Base-by-base conservation (phyloP, 345 rosid species). In the Pistacia atlantica region DNA sequence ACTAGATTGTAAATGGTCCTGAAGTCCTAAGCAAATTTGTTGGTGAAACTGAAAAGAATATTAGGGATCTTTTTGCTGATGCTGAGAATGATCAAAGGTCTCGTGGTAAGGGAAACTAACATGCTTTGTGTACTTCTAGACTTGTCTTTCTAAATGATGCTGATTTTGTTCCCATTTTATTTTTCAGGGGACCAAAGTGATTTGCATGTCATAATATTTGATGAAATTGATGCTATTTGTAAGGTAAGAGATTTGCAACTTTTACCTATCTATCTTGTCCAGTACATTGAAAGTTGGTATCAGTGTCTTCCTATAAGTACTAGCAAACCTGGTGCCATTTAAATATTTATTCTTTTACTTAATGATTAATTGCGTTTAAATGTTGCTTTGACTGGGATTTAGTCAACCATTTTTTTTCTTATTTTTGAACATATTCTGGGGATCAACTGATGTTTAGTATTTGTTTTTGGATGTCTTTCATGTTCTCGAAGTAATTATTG, bases 221-320 rank as follows among this genome's bases (percentile, higher is more conserved):
- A 97, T 83, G 99, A 97, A 84, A 97, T 97, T 89, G 99, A 97
- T 92, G 98, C 99, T 77, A 94, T 97, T 70, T 97, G 99, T 81
- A 97, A 97, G 99, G 99, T 97, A 89, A 75, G 80, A 55, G 25
- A 55, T 71, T 75, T 38, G 63, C 66, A 71, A 74, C 55, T 73
- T 4, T 37, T 37, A 18, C 57, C 35, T 73, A 49, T 52, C 13
- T 51, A 73, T 54, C 14, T 65, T 16, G 20, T 45, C 60, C 73
- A 28, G 63, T n/a, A 54, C 64, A 25, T 63, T 45, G 20, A 8
- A 45, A 46, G 73, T 54, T 59, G 13, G 31, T 31, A 45, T 46
- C 17, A 57, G 51, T 54, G 11, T 28, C 45, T 60, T 59, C 56
- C 57, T 46, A 25, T 38, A 12, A 48, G 45, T 12, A 3, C 45